Evolutionary conservation across 306 rosid genomes (phyloP), one percentile per base, ranked within the genome.

Genomic region (Acacia melanoxylon): DNA sequence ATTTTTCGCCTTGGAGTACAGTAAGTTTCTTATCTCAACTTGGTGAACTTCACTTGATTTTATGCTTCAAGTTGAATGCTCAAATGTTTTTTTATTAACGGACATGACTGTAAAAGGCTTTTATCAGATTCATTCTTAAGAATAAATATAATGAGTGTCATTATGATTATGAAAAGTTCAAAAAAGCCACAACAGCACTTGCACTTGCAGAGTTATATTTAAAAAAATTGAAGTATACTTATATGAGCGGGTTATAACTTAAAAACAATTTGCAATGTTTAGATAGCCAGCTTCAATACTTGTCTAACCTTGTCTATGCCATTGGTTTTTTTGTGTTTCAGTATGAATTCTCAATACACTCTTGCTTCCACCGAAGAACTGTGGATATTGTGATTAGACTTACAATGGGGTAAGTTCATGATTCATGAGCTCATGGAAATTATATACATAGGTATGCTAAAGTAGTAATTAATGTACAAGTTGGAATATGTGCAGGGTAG

Each of bases 1-100:
- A 41, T 93, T 93, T 86, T 90, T 93, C 56, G 85, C 89, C 89
- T n/a, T 93, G 93, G 93, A 91, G 90, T 41, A 42, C 88, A 27
- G 98, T 93, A 85, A 86, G 98, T 58, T 8, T 62, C 44, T 77
- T 74, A n/a, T 77, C 77, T 20, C 33, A 22, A 24, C 51, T 69
- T 69, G 33, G 72, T 35, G 16, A 68, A 17, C 46, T 8, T 67
- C 2, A 17, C 27, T 35, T 33, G 6, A 46, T 9, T 9, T 9
- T 11, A 1, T 12, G 16, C 51, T 37, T 37, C 41, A 37, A 37
- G 41, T 37, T 37, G 41, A 33, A 35, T 37, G 6, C 8, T 37
- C 41, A 4, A 2, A 5, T 35, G 40, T 35, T 68, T 20, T 0
- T 37, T 2, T 66, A 9, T 33, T 66, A 9, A 15, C 16, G 71